Conservation (phyloP, 495 filamentous ascomycete genomes). For the Trypethelium eluteriae region DNA sequence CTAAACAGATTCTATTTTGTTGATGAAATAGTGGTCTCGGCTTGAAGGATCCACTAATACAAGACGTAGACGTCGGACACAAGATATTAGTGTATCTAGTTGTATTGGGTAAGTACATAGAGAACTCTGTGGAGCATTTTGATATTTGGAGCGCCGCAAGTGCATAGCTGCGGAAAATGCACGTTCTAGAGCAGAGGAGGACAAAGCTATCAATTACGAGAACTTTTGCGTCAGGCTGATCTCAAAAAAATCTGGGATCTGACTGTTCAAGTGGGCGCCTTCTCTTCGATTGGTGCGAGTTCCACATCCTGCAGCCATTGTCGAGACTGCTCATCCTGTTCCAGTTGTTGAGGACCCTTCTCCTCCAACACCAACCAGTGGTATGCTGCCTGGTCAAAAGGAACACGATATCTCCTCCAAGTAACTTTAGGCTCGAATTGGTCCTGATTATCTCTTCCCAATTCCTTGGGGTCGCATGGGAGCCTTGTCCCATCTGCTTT, state of each 20-base stretch:
- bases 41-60: no score
- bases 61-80: no score
- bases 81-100: no score
- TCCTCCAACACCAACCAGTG: constrained; percentile 1
- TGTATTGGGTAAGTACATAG: no score
- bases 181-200: no score
- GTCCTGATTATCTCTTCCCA: not conserved
- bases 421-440: not conserved
- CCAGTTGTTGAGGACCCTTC: not conserved
- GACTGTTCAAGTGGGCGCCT: not conserved
- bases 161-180: no score
- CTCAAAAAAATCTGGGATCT: not conserved
- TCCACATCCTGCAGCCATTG: not conserved
- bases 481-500: constrained; percentile 1
- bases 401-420: constrained; percentile 5
- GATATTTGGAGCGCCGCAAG: no score
- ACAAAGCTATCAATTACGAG: no score
- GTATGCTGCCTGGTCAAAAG: not conserved
- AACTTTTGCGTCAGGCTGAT: no score
- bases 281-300: not conserved
- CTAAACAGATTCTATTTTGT: no score
- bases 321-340: not conserved
- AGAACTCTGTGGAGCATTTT: no score
- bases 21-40: no score
- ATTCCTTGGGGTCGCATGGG: not conserved